Conservation (phyloP, 2,329 filamentous ascomycete genomes). For the Torrubiellomyces zombiae region DNA sequence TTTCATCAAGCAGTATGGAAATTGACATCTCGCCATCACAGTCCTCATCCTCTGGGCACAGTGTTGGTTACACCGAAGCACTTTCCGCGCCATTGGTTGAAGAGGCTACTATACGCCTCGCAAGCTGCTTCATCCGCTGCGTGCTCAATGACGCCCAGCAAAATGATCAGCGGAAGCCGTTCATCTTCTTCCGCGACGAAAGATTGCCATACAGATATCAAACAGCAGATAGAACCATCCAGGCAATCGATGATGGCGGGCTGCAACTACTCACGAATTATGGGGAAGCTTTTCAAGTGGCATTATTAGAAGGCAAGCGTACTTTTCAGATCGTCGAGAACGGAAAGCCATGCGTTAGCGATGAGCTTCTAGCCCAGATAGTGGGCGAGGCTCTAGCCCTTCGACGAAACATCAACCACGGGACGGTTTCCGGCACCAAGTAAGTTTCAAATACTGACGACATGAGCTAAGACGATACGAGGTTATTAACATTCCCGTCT, state of each 20-base stretch:
- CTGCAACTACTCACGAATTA: neutral
- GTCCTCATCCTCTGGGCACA: neutral
- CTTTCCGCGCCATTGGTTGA: neutral
- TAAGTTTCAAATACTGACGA: slow-evolving; percentile 1
- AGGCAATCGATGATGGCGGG: slow-evolving; percentile 3
- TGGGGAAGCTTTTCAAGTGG: neutral
- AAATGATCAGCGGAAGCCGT: neutral
- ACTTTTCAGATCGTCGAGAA: no score
- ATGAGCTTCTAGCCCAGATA: slow-evolving; percentile 1
- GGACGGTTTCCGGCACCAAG: neutral
- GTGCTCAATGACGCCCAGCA: slow-evolving; percentile 2
- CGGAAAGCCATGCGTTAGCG: neutral
- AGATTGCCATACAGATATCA: neutral
- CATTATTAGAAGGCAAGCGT: slow-evolving; percentile 1
- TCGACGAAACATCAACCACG: neutral
- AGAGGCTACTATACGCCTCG: slow-evolving; percentile 2
- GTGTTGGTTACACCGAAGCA: slow-evolving; percentile 1
- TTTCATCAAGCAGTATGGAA: no score
- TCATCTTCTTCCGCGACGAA: slow-evolving; percentile 1
- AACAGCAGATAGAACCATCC: neutral
- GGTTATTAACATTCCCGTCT: no score
- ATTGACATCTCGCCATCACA: no score
- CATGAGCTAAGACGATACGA: neutral
- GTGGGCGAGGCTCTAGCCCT: slow-evolving; percentile 1
- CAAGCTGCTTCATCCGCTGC: slow-evolving; percentile 1